Base-by-base conservation (phyloP, 176 grass and related monocot genomes). In the Ananas comosus region DNA sequence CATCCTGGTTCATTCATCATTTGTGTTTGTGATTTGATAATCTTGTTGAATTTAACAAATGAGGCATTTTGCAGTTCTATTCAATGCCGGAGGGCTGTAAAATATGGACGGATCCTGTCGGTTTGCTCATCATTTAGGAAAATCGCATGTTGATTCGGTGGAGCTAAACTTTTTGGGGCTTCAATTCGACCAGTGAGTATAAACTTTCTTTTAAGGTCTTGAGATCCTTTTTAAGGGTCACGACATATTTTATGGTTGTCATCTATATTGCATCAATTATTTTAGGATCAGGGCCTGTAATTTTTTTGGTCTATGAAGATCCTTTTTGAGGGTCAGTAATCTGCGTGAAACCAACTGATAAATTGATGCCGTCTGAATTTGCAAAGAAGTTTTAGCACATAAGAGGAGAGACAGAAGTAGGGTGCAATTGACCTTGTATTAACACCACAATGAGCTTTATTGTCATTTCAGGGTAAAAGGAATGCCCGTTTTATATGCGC, bases 401-500 rank as follows among this genome's bases (percentile, higher is more conserved):
- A 42, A 42, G 33, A 42, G 33, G 33, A 42, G 33, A n/a, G 5
- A 42, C 0, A 42, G 33, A 42, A 4, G 33, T 42, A 42, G 33
- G 33, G 33, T 42, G 4, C 0, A 42, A 42, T 42, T 42, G 33
- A 42, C 4, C 5, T 4, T 42, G 33, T 27, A n/a, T 74, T 29
- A 14, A 25, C 14, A 66, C 53, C 2, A 42, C 25, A 29, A 49
- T 63, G 57, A 64, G 33, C 19, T 65, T 71, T 18, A 19, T 42
- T 65, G 56, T 25, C 13, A 25, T 71, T 75, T 68, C 87, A 99
- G 95, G 82, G 90, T 49, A 83, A 72, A 90, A 78, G 75, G 90
- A 93, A 75, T 99, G 95, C 53, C 87, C 82, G 10, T 93, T 86
- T 71, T 99, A 99, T 76, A 99, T 99, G 95, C 84, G 90, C 23